Percentiles rank a stretch among this genome's conserved stretches.
Conservation (phyloP, 306 rosid species). For the Alnus rubra region DNA sequence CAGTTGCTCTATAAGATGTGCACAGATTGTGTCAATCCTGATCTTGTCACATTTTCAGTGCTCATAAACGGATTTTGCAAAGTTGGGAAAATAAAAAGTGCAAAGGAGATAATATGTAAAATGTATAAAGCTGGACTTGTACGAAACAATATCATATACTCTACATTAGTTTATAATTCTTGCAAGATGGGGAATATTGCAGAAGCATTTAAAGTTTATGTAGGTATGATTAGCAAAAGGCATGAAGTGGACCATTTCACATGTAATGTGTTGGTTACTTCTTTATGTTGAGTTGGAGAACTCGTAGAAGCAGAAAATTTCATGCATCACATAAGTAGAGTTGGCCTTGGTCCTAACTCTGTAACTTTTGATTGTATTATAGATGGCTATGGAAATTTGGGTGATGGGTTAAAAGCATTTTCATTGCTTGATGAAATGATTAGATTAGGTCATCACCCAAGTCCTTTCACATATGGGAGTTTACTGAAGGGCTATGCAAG, state of each 20-base stretch:
- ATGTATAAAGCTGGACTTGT: conserved; percentile 55
- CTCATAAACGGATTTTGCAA: conserved; percentile 72
- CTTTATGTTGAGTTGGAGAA: conserved; percentile 58
- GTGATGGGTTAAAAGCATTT: conserved; percentile 58
- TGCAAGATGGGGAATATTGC: conserved; percentile 60
- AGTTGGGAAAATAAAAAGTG: conserved; percentile 55
- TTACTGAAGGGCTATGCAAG: conserved; percentile 62
- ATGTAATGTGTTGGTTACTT: conserved; percentile 53
- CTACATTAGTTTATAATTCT: conserved; percentile 64
- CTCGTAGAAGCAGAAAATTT: conserved; percentile 63
- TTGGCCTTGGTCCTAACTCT: conserved; percentile 54
- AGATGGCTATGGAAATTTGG: conserved; percentile 57
- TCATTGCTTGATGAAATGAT: conserved; percentile 61
- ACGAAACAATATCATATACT: conserved; percentile 55
- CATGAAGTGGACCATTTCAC: conserved; percentile 51
- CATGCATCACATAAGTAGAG: conserved; percentile 66
- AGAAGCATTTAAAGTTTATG: conserved; percentile 57
- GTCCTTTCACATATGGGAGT: conserved; percentile 62
- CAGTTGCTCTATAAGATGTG: conserved; percentile 52
- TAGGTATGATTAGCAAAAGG: conserved; percentile 56
- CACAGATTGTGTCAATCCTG: conserved; percentile 48
- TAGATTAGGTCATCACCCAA: conserved; percentile 56
- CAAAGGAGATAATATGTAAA: conserved; percentile 65
- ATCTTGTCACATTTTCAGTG: conserved; percentile 63
- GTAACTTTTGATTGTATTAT: conserved; percentile 60